phyloP scores from a whole-genome alignment of 148 eudicot genomes.

The Beta vulgaris region DNA sequence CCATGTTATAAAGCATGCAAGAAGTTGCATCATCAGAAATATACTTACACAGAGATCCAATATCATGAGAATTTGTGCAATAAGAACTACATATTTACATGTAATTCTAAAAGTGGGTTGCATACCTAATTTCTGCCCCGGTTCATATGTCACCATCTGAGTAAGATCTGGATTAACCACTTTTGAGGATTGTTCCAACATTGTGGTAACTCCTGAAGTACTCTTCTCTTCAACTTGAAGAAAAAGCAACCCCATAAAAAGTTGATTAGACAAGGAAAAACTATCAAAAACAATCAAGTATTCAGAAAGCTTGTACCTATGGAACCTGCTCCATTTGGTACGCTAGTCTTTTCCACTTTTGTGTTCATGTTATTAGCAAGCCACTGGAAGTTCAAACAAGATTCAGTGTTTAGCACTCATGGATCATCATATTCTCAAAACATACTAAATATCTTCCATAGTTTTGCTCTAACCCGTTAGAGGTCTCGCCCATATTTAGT shows the following conservation, averaged over 20 bases:
- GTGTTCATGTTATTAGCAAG: constrained; percentile 65
- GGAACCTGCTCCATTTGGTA: constrained; percentile 47
- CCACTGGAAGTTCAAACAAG: constrained; percentile 51
- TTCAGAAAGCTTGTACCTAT: constrained; percentile 35
- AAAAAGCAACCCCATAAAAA: constrained; percentile 8
- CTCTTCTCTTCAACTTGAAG: constrained; percentile 52
- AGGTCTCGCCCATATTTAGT: background rate
- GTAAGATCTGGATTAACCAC: constrained; percentile 74
- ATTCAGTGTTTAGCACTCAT: background rate
- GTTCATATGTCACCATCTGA: constrained; percentile 74
- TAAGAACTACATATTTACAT: background rate
- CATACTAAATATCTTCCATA: background rate
- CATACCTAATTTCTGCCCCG: constrained; percentile 73
- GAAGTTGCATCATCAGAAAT: background rate
- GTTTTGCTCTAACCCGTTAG: background rate
- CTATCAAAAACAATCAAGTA: background rate
- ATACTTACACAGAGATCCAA: background rate
- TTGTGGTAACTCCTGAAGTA: constrained; percentile 38
- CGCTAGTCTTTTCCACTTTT: constrained; percentile 57
- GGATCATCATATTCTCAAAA: constrained; percentile 6
- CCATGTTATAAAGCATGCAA: too few species aligned
- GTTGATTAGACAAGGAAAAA: background rate
- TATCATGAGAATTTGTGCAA: background rate
- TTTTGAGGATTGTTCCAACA: constrained; percentile 41
- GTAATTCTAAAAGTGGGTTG: background rate